Base-by-base conservation (phyloP, 2,329 filamentous ascomycete species). In the Colletotrichum tanaceti region DNA sequence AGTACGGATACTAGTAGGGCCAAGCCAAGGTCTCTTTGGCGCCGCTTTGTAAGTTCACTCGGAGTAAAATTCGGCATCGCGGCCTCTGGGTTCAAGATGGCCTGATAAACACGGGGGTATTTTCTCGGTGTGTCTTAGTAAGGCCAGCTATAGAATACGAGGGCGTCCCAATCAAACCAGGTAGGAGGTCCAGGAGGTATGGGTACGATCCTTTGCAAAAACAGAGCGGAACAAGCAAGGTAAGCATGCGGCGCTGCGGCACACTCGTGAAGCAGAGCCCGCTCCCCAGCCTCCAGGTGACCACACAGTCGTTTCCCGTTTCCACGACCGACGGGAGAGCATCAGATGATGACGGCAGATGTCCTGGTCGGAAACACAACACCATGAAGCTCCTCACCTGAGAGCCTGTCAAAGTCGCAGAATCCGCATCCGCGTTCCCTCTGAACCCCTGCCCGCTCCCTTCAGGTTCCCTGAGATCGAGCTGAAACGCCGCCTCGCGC, bases 401-500 rank as follows among this genome's bases (percentile, higher is more conserved):
- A 52, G 20, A 55, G 38, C 49, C 44, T 65, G 62, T 55, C 55
- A 65, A 52, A 49, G 61, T 65, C 47, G 61, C 61, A 66, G 50
- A 44, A 39, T 35, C 20, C 16, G 4, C 35, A 9, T 35, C n/a
- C n/a, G n/a, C n/a, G n/a, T n/a, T n/a, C 44, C 32, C 47, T 35
- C 39, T 41, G 20, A 41, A 35, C 32, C 20, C 58, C 58, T 50
- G n/a, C 59, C 39, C 52, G 58, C 52, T 55, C 49, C 54, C 52
- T 55, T 49, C 47, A 59, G 39, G 22, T 59, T 22, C 22, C 46
- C 58, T 60, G 58, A 60, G 35, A 18, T 60, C 7, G 66, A 73
- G 72, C 72, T 81, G 79, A 82, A 81, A 81, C 80, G 73, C 70
- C 73, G 72, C 73, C 73, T 72, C 74, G 73, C 73, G 72, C 76